Base-by-base conservation (phyloP, 208 protist genomes). In the Strigomonas culicis region DNA sequence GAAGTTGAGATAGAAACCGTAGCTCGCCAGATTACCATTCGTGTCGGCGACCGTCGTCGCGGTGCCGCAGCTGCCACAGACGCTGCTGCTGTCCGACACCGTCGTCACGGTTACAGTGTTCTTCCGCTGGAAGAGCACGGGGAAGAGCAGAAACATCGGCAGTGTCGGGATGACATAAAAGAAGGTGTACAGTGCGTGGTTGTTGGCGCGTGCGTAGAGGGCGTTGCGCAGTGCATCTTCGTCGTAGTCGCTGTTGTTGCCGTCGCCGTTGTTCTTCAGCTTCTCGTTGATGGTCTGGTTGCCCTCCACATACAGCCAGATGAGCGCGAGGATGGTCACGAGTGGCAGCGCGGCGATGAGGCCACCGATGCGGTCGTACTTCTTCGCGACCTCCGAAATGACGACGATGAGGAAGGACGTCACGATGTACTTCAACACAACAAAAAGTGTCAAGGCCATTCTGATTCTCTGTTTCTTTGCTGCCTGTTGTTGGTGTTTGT, bases 151-250 rank as follows among this genome's bases (percentile, higher is more conserved):
- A 53, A 78, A 78, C 65, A 78, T 72, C 10, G 68, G 68, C 0
- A 78, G 44, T 0, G 73, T 78, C 2, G 73, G 73, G 4, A 78
- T 32, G 10, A 78, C 73, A 30, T 78, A 78, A 66, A 66, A 78
- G 36, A 71, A 73, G 3, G 73, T 78, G 73, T 78, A 74, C 66
- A 59, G 74, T 24, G 73, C 73, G 50, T 78, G 73, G 10, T 74
- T 67, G 0, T 59, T 68, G n/a, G n/a, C n/a, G n/a, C n/a, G n/a
- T n/a, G n/a, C n/a, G n/a, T n/a, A n/a, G n/a, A n/a, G n/a, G n/a
- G n/a, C n/a, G n/a, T n/a, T n/a, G n/a, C n/a, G n/a, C n/a, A n/a
- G n/a, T n/a, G n/a, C n/a, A n/a, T n/a, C n/a, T n/a, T n/a, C n/a
- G n/a, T n/a, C n/a, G n/a, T n/a, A n/a, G n/a, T n/a, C n/a, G n/a